Conservation (phyloP, 345 rosid species). For the Rhodomyrtus tomentosa region DNA sequence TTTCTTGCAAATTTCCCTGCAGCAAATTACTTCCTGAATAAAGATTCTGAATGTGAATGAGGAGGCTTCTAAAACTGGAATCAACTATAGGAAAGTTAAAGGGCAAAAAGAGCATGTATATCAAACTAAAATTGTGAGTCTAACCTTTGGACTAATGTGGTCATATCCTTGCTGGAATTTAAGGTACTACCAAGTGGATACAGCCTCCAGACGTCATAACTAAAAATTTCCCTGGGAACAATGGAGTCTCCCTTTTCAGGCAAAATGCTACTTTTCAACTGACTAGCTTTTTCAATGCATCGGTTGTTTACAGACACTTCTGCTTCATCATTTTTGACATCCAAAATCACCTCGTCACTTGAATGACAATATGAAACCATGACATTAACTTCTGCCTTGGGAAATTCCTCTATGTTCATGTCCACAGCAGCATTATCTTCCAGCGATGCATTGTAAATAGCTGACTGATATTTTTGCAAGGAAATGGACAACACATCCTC, state of each 20-base stretch:
- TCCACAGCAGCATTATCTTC: background rate
- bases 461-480: background rate
- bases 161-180: background rate
- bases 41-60: background rate
- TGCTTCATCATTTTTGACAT: background rate
- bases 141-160: background rate
- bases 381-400: background rate
- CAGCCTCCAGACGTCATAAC: background rate
- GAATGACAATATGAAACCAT: background rate
- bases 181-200: background rate
- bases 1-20: slow-evolving; percentile 24
- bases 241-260: background rate
- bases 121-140: background rate
- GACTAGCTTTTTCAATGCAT: background rate
- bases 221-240: background rate
- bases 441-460: background rate
- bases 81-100: background rate
- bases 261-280: background rate
- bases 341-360: background rate
- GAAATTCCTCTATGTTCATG: background rate
- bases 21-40: background rate
- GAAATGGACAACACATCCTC: background rate
- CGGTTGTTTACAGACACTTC: background rate
- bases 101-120: background rate
- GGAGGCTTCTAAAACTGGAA: background rate